Percentiles rank a stretch among this genome's conserved stretches.
Conservation (phyloP, 2,329 filamentous ascomycete species). For the Endothia cerciana region DNA sequence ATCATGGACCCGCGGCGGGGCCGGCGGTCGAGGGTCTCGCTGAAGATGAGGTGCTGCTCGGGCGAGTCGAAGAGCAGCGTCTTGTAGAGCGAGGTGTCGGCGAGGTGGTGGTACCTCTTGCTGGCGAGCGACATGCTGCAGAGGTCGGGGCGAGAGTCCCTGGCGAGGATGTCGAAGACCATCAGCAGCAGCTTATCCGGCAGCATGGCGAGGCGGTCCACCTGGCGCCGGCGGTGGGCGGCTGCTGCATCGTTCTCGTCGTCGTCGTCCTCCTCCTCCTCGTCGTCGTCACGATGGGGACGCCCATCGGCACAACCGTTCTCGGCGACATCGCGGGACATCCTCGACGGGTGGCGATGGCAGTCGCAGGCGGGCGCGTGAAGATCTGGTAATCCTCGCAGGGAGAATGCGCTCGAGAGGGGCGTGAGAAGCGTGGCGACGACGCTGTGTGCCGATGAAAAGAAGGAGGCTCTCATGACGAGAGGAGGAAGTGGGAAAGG, state of each 20-base stretch:
- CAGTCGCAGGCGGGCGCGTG: conserved; percentile 10
- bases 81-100: conserved; percentile 52
- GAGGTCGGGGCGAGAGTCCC: conserved; percentile 43
- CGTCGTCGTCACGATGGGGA: too few species aligned
- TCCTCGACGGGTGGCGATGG: background rate
- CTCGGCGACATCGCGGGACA: conserved; percentile 9
- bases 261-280: too few species aligned
- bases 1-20: conserved; percentile 53
- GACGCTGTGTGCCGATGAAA: conserved; percentile 17
- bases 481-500: background rate
- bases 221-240: background rate
- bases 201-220: conserved; percentile 36
- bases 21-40: conserved; percentile 50
- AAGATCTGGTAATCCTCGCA: conserved; percentile 14
- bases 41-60: conserved; percentile 52
- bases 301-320: conserved; percentile 5
- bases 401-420: conserved; percentile 1
- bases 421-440: conserved; percentile 17
- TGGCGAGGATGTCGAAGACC: conserved; percentile 44
- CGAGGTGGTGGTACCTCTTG: conserved; percentile 47
- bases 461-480: conserved; percentile 18
- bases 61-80: conserved; percentile 51
- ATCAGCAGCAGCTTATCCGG: conserved; percentile 46
- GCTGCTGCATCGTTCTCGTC: too few species aligned
- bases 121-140: conserved; percentile 49